Percentiles rank a stretch among this genome's conserved stretches.
Conservation (phyloP, 1,139 yeast genomes). For the Arxiozyma telluris region DNA sequence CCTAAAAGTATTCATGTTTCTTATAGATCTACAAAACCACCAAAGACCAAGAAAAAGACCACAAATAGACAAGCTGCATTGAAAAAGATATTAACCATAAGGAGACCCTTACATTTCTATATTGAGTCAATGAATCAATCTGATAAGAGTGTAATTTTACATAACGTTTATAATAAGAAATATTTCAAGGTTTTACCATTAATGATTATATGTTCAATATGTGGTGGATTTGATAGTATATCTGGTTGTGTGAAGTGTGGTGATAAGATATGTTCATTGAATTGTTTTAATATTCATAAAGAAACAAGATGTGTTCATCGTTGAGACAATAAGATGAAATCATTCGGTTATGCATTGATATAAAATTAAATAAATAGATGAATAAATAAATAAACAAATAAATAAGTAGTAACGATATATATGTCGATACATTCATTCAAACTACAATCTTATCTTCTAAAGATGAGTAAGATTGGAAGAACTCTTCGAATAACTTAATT, state of each 20-base stretch:
- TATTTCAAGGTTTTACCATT: conserved; percentile 28
- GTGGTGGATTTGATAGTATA: conserved; percentile 28
- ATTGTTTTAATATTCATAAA: conserved; percentile 27
- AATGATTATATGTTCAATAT: conserved; percentile 28
- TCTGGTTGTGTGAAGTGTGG: conserved; percentile 30
- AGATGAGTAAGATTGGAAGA: conserved; percentile 39
- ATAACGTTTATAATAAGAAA: conserved; percentile 28
- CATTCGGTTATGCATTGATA: too few species aligned
- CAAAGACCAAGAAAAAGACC: conserved; percentile 24
- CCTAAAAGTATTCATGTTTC: conserved; percentile 24
- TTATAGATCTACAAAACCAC: conserved; percentile 30
- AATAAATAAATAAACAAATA: not conserved
- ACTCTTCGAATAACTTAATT: conserved; percentile 52
- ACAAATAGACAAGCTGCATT: conserved; percentile 27
- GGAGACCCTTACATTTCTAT: conserved; percentile 26
- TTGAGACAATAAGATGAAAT: not conserved
- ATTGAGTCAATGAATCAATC: conserved; percentile 28
- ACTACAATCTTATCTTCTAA: conserved; percentile 17
- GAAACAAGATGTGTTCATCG: conserved; percentile 28
- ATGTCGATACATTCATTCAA: conserved; percentile 2
- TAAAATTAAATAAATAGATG: not conserved
- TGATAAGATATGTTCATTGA: conserved; percentile 28
- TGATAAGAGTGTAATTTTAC: conserved; percentile 24
- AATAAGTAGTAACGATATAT: not conserved
- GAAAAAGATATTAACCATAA: conserved; percentile 25